phyloP scores from a whole-genome alignment of 345 rosid genomes.

The Carallia pectinifolia region DNA sequence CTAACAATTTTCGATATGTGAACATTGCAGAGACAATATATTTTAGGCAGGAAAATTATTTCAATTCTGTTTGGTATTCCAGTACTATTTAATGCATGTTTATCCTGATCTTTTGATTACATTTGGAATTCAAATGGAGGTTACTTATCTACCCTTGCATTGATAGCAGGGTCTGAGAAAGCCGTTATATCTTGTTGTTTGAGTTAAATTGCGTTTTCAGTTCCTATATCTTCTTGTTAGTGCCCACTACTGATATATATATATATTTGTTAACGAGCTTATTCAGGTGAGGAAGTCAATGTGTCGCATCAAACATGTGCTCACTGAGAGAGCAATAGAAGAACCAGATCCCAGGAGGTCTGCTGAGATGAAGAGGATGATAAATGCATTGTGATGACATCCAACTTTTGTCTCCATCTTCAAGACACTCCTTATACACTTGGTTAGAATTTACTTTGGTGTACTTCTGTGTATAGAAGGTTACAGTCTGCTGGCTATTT shows the following conservation, averaged over 20 bases:
- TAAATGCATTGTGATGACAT: constrained; percentile 63
- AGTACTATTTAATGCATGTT: no score
- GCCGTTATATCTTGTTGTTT: neutral
- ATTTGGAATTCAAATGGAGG: no score
- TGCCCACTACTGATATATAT: neutral
- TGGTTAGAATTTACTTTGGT: no score
- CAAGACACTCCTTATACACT: neutral
- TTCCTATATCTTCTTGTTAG: neutral
- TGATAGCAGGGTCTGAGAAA: no score
- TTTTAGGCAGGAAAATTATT: no score
- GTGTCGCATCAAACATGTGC: constrained; percentile 86
- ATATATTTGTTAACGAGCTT: constrained; percentile 5
- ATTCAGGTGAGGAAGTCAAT: constrained; percentile 76
- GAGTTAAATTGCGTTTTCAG: neutral
- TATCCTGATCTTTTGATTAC: no score
- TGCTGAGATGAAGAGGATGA: constrained; percentile 87
- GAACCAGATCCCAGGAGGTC: constrained; percentile 83
- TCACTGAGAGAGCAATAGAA: constrained; percentile 83
- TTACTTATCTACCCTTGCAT: no score
- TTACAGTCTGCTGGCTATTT: no score
- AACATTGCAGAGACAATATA: no score
- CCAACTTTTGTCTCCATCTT: neutral
- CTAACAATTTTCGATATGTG: no score
- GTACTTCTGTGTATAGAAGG: no score
- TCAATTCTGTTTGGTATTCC: no score